These are phyloP conservation scores for Colletotrichum sp. DNA, from an alignment of 2,329 filamentous ascomycete species.

Conservation along the genomic window DNA sequence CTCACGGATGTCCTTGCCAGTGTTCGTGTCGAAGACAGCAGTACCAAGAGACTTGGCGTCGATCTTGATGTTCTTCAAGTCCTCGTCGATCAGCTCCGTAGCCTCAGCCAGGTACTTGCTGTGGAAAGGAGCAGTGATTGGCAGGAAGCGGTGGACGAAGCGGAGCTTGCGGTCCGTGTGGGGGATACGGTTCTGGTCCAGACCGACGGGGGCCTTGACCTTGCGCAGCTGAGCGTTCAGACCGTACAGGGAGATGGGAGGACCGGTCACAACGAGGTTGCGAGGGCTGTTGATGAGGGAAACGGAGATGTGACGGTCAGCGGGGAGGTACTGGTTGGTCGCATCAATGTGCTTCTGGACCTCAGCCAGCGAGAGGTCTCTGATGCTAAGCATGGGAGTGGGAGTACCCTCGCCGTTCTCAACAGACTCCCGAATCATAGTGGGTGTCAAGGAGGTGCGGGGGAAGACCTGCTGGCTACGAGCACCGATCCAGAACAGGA, in stretches of 20 bases:
- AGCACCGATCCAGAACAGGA: constrained; percentile 98
- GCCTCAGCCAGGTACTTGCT: constrained; percentile 90
- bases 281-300: constrained; percentile 96
- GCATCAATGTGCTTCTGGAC: constrained; percentile 97
- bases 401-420: constrained; percentile 95
- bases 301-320: constrained; percentile 91
- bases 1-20: constrained; percentile 80
- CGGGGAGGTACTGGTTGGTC: constrained; percentile 93
- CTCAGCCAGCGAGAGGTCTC: constrained; percentile 84
- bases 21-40: constrained; percentile 89
- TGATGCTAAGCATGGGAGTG: constrained; percentile 97
- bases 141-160: constrained; percentile 95
- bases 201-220: constrained; percentile 95
- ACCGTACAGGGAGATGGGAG: constrained; percentile 94
- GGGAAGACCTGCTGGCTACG: constrained; percentile 98
- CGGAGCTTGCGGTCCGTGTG: constrained; percentile 95
- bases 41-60: constrained; percentile 77
- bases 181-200: constrained; percentile 93
- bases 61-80: constrained; percentile 83
- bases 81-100: constrained; percentile 81
- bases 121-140: constrained; percentile 98
- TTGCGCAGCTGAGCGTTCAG: constrained; percentile 94
- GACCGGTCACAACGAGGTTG: constrained; percentile 95
- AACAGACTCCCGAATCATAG: constrained; percentile 88
- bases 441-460: constrained; percentile 89